These are phyloP conservation scores for Lomentospora prolificans DNA, from an alignment of 2,329 filamentous ascomycete genomes.

Conservation along the genomic window DNA sequence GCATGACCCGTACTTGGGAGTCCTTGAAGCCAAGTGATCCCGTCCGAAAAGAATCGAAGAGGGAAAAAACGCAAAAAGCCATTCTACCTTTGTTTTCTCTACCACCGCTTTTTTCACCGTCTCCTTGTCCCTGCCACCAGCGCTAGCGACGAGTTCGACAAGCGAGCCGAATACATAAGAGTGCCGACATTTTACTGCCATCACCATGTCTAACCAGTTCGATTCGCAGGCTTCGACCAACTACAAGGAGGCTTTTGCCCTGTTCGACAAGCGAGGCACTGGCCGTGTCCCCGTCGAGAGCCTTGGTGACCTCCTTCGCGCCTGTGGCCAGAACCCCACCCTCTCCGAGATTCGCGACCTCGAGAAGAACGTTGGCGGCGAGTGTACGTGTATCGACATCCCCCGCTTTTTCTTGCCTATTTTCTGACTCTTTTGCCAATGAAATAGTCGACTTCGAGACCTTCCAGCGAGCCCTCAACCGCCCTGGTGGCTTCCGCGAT, in stretches of 20 bases:
- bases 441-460: slow-evolving; percentile 87
- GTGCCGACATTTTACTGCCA: not conserved
- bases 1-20: no score
- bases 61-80: no score
- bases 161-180: not conserved
- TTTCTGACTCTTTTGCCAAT: not conserved
- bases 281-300: slow-evolving; percentile 80
- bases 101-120: no score
- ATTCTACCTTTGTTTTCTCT: no score
- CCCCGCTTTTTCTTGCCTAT: not conserved
- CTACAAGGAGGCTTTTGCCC: slow-evolving; percentile 99
- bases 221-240: slow-evolving; percentile 70
- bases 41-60: no score
- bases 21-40: no score
- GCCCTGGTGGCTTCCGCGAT: slow-evolving; percentile 95
- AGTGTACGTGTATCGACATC: slow-evolving; percentile 80
- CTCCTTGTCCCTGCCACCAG: no score
- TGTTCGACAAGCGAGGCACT: slow-evolving; percentile 98
- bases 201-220: slow-evolving; percentile 40
- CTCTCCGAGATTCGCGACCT: slow-evolving; percentile 85
- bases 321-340: slow-evolving; percentile 96
- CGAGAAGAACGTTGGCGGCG: slow-evolving; percentile 78
- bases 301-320: slow-evolving; percentile 87
- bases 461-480: slow-evolving; percentile 93
- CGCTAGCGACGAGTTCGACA: no score